Conservation (phyloP, 768 basidiomycete genomes). For the Paxillus ammoniavirescens region DNA sequence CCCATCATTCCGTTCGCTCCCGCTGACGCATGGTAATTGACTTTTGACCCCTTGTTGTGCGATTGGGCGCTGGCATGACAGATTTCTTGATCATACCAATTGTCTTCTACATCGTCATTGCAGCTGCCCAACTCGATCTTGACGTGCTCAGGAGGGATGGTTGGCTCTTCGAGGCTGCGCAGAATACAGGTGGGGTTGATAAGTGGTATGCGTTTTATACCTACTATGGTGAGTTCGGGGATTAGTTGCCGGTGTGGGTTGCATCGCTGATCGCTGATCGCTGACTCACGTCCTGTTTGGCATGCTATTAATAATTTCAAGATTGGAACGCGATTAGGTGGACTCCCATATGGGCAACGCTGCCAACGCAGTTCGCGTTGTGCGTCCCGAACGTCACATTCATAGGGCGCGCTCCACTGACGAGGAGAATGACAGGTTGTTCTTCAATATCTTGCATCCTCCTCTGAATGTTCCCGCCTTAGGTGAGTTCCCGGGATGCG, state of each 20-base stretch:
- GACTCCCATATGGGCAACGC: slow-evolving; percentile 69
- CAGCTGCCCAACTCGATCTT: slow-evolving; percentile 60
- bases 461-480: slow-evolving; percentile 89
- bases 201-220: slow-evolving; percentile 87
- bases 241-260: no score
- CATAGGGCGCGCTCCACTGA: slow-evolving; percentile 21
- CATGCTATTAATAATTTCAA: slow-evolving; percentile 25
- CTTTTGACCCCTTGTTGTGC: background rate
- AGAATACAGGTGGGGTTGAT: slow-evolving; percentile 31
- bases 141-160: slow-evolving; percentile 57
- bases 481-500: slow-evolving; percentile 39
- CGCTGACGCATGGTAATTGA: no score
- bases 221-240: slow-evolving; percentile 58
- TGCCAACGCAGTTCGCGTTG: slow-evolving; percentile 95
- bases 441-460: slow-evolving; percentile 84
- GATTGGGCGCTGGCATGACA: slow-evolving; percentile 22
- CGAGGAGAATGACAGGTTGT: slow-evolving; percentile 45
- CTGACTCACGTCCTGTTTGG: no score
- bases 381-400: slow-evolving; percentile 41
- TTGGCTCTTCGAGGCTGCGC: slow-evolving; percentile 78
- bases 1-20: background rate
- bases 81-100: slow-evolving; percentile 80
- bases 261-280: no score
- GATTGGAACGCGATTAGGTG: slow-evolving; percentile 63
- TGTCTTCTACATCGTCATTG: slow-evolving; percentile 80